Base-by-base conservation (phyloP, 192 early-diverging fungal genomes). In the Backusella australiensis region DNA sequence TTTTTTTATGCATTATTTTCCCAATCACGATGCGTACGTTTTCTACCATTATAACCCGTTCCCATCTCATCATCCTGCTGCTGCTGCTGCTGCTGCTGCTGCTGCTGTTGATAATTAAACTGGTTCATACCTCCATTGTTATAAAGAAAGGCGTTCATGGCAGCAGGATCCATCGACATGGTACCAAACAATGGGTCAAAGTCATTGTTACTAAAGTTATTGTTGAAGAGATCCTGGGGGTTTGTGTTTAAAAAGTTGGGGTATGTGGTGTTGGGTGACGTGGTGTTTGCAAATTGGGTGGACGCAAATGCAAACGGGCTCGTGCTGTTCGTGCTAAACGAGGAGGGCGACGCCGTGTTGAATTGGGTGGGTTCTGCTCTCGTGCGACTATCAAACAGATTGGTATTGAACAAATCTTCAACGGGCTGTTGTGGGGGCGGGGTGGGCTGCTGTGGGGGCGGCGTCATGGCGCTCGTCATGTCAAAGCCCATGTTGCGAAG, bases 21-120 rank as follows among this genome's bases (percentile, higher is more conserved):
- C 80, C 80, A 81, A n/a, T 81, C 80, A 70, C 76, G 80, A 53
- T 81, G 80, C 3, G 29, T 63, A 36, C 76, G 72, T 35, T 81
- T 81, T 72, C 80, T 74, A 34, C 59, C 77, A 19, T 77, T 63
- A 49, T 77, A 53, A 29, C 29, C 29, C 5, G 39, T 41, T 1
- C 44, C 41, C 44, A 23, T 34, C 9, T 77, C 52, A 46, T 74
- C 66, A 66, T 72, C 52, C 34, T 56, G 39, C 6, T 52, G 67
- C 32, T 29, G 29, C 2, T 32, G 32, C 2, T 32, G 32, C 0
- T 32, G 32, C 2, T 32, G 32, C 0, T 76, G 69, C 1, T 59
- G 34, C 0, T 52, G 23, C 11, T 74, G 75, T n/a, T 42, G 67
- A 76, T 69, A 76, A 23, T 67, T 53, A 6, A 42, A 63, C 11